Evolutionary conservation across 148 eudicot genomes (phyloP), one percentile per base, ranked within the genome.

Genomic region (Silene uniflora): DNA sequence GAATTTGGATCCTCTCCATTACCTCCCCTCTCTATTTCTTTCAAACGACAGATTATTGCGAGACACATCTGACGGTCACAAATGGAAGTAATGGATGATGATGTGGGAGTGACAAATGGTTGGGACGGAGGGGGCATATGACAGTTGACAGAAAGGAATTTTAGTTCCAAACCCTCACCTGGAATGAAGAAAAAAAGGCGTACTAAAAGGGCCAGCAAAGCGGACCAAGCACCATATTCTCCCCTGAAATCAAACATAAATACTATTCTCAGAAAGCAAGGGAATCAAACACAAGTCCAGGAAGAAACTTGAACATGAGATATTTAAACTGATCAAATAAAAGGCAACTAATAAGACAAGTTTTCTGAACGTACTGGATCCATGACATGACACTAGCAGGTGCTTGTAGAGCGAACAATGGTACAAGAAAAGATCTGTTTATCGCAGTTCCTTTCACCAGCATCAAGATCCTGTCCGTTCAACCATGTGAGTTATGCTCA

Each of bases 151-250:
- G 56, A 16, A 23, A 21, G 8, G 49, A 44, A 46, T 29, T 47
- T 7, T 71, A 25, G 66, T 23, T 62, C 64, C 47, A 17, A 69
- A 66, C 19, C 61, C 29, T 79, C 61, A 94, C 97, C 98, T 79
- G 98, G 98, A 73, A 94, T 83, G 77, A 64, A 86, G 88, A 87
- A 93, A 86, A 90, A 91, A 69, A 94, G 90, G 74, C 96, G 95
- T 71, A 88, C 86, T 49, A 93, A 88, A 81, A 91, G 93, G 12
- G 91, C 91, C 69, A 94, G 81, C 75, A 85, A 87, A 73, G 97
- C 96, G 71, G 87, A 72, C 98, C 98, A 94, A 78, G 87, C 82
- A 70, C 98, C 98, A 84, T 91, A 94, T 62, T 91, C 96, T 74
- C 98, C 98, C 90, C 98, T 91, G 87, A 11, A 72, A 68, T 44